phyloP scores from a whole-genome alignment of 208 protist genomes.

The Leishmania lainsoni region DNA sequence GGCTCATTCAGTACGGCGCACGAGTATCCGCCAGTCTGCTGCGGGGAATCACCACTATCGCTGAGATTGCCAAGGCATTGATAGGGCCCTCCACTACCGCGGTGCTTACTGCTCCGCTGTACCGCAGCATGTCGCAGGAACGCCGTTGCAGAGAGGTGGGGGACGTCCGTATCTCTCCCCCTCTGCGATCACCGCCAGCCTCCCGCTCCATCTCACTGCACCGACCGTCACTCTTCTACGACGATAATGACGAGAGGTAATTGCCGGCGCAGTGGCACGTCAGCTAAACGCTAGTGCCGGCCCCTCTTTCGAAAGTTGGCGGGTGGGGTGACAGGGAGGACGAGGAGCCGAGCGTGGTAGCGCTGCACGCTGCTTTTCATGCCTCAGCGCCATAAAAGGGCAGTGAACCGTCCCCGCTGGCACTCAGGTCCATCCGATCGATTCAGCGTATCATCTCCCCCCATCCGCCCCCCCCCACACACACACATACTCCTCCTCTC shows the following conservation, averaged over 20 bases:
- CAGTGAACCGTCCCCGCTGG: slow-evolving; percentile 8
- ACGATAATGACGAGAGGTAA: slow-evolving; percentile 5
- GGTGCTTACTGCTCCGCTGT: slow-evolving; percentile 35
- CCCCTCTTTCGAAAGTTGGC: not conserved
- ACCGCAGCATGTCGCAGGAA: slow-evolving; percentile 42
- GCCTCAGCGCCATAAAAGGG: slow-evolving; percentile 1
- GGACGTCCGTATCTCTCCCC: not conserved
- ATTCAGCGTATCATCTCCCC: not conserved
- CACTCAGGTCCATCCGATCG: not conserved
- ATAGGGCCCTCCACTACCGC: slow-evolving; percentile 36
- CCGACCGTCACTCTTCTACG: slow-evolving; percentile 29
- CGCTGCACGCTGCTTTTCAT: not conserved
- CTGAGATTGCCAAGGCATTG: slow-evolving; percentile 48
- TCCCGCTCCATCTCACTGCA: not conserved
- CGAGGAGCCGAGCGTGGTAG: not conserved
- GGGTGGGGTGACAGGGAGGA: slow-evolving; percentile 1
- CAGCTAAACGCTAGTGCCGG: not conserved
- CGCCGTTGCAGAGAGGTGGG: slow-evolving; percentile 8
- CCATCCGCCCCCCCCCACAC: no score
- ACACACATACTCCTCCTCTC: not conserved
- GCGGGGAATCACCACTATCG: slow-evolving; percentile 21
- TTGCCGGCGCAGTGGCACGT: not conserved
- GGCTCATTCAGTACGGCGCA: slow-evolving; percentile 50
- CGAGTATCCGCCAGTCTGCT: slow-evolving; percentile 32
- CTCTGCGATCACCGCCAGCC: slow-evolving; percentile 1